Evolutionary conservation across 306 rosid genomes (phyloP).

Genomic region (Fagus crenata): DNA sequence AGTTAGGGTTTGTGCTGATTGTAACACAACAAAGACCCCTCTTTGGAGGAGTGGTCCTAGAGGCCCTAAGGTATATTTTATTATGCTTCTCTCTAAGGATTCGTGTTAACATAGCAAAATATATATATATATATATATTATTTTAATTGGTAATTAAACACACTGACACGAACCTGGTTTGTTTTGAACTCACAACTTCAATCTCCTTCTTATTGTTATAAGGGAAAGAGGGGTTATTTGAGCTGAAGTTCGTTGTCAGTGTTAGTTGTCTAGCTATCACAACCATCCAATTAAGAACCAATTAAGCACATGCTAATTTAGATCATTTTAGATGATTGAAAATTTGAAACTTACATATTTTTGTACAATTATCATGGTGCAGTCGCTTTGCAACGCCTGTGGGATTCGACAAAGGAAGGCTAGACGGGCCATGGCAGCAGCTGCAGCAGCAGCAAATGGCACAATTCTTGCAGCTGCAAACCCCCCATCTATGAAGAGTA

Average conservation of each 20-base stretch:
- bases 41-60: slow-evolving; percentile 99
- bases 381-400: slow-evolving; percentile 96
- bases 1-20: slow-evolving; percentile 87
- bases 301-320: no score
- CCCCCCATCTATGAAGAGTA: slow-evolving; percentile 34
- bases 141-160: no score
- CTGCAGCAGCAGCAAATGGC: slow-evolving; percentile 59
- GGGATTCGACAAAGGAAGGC: slow-evolving; percentile 98
- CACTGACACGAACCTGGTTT: no score
- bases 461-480: slow-evolving; percentile 26
- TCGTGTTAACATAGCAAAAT: no score
- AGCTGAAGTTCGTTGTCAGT: no score
- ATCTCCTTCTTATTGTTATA: no score
- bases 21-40: slow-evolving; percentile 94
- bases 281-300: no score
- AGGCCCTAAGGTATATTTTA: slow-evolving; percentile 84
- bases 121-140: no score
- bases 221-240: no score
- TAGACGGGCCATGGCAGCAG: slow-evolving; percentile 73
- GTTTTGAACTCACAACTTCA: no score
- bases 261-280: no score
- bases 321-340: no score
- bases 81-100: not conserved
- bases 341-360: not conserved
- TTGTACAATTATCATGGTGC: slow-evolving; percentile 16